Conservation (phyloP, 2,329 filamentous ascomycete species). For the Calonectria pauciramosa region DNA sequence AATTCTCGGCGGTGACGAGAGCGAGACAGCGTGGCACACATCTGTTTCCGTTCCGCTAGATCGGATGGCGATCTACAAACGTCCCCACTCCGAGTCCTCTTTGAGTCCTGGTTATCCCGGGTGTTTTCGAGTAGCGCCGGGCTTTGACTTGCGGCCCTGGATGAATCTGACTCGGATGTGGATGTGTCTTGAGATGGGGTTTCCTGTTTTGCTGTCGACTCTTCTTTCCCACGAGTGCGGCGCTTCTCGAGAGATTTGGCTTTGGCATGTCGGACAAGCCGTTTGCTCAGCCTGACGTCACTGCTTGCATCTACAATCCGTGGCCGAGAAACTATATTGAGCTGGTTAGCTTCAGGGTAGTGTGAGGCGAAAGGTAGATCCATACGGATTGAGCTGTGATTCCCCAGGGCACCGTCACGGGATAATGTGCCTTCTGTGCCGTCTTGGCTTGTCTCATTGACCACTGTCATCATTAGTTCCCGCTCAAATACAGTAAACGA, state of each 20-base stretch:
- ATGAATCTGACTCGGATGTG: conserved; percentile 13
- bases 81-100: conserved; percentile 14
- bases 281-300: conserved; percentile 52
- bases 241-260: neutral
- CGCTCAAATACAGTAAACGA: neutral
- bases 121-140: conserved; percentile 18
- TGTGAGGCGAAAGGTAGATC: neutral
- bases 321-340: conserved; percentile 33
- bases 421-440: neutral
- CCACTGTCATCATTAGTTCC: neutral
- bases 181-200: conserved; percentile 11
- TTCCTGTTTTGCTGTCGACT: neutral
- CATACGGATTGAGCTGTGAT: neutral
- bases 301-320: conserved; percentile 37
- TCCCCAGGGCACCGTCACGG: neutral
- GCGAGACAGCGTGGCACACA: neutral
- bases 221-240: neutral
- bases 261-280: conserved; percentile 22
- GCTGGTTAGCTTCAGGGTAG: neutral
- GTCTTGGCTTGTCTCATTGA: neutral
- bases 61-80: conserved; percentile 2
- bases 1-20: conserved; percentile 43
- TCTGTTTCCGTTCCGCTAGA: neutral
- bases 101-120: conserved; percentile 16
- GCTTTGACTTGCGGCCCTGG: conserved; percentile 11